Evolutionary conservation across 2,329 filamentous ascomycete genomes (phyloP).

Genomic region (Hymenoscyphus fraxineus): DNA sequence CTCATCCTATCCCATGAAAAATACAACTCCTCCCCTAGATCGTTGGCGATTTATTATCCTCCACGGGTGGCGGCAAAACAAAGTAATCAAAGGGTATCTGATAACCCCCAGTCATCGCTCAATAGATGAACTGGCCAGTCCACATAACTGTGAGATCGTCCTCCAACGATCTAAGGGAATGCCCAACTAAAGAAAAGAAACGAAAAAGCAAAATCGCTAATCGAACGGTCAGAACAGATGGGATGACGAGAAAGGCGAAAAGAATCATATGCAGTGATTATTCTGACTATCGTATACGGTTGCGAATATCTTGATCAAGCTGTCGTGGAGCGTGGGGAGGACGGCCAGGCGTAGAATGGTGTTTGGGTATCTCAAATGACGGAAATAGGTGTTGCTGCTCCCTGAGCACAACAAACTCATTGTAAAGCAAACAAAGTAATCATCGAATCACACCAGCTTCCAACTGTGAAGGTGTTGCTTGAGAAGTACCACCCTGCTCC

Average conservation of each 20-base stretch:
- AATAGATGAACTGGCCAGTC: background rate
- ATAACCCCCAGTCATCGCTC: background rate
- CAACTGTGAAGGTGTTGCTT: slow-evolving; percentile 34
- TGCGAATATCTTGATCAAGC: slow-evolving; percentile 5
- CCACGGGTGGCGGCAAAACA: background rate
- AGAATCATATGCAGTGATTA: slow-evolving; percentile 6
- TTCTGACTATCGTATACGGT: slow-evolving; percentile 6
- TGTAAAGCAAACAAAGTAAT: slow-evolving; percentile 11
- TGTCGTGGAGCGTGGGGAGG: slow-evolving; percentile 6
- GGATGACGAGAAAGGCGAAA: background rate
- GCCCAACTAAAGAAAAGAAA: background rate
- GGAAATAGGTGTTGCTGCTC: background rate
- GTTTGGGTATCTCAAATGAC: slow-evolving; percentile 14
- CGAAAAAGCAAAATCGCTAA: slow-evolving; percentile 23
- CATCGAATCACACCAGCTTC: slow-evolving; percentile 32
- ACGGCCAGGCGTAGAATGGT: slow-evolving; percentile 4
- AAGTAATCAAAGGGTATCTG: background rate
- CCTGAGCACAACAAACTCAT: slow-evolving; percentile 6
- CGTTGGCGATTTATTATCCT: background rate
- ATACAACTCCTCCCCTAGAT: background rate
- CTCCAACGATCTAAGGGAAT: background rate
- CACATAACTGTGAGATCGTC: background rate
- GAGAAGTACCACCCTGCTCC: slow-evolving; percentile 10
- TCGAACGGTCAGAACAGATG: slow-evolving; percentile 14
- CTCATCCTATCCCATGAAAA: too few species aligned